A percentile compares a stretch with the other conserved stretches of the same genome.
Evolutionary conservation across 441 rosid genomes (phyloP).

Genomic region (Corymbia citriodora): DNA sequence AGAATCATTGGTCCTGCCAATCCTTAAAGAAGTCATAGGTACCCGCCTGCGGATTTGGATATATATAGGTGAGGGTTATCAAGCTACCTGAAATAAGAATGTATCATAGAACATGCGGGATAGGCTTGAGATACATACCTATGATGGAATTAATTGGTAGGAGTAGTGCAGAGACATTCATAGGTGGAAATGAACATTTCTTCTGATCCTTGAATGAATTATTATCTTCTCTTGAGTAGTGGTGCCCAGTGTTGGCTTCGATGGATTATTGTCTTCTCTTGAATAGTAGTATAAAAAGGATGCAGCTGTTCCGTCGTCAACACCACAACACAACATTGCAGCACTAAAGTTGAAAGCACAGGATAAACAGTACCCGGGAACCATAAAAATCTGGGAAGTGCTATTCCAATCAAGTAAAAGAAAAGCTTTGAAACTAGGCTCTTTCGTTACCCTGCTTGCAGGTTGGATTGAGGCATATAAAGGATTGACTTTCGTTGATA

Average conservation of each 20-base stretch:
- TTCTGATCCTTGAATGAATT: background rate
- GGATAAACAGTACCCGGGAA: background rate
- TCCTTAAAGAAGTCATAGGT: background rate
- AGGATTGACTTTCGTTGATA: background rate
- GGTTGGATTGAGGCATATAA: background rate
- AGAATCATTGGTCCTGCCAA: background rate
- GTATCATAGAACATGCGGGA: background rate
- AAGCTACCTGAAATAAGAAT: background rate
- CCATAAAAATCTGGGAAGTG: background rate
- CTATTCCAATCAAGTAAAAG: background rate
- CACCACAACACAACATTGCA: background rate
- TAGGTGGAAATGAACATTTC: background rate
- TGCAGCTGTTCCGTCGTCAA: background rate
- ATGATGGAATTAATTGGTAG: background rate
- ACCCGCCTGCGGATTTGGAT: background rate
- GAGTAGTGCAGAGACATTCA: background rate
- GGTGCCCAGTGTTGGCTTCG: background rate
- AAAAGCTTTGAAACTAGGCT: background rate
- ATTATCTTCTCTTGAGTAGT: background rate
- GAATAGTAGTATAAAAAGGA: background rate
- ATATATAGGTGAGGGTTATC: background rate
- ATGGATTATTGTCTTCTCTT: background rate
- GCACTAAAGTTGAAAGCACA: background rate
- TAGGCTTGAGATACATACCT: background rate
- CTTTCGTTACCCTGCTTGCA: background rate